A percentile compares a stretch with the other conserved stretches of the same genome.
These are phyloP conservation scores for Sporobolomyces phaffii DNA, from an alignment of 768 basidiomycete genomes.

Conservation along the genomic window DNA sequence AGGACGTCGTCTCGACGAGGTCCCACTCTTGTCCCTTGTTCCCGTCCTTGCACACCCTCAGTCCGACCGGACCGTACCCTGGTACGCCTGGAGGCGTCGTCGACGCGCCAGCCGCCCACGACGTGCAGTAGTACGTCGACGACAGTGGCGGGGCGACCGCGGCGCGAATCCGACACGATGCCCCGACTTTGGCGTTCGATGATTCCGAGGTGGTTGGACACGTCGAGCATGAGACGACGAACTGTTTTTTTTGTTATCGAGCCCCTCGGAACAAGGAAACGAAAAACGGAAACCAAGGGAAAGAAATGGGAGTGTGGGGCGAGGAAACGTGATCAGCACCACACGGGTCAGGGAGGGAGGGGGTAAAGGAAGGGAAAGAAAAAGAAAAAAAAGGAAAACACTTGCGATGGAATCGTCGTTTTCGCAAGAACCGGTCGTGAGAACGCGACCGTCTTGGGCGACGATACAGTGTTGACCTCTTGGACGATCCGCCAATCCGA, in stretches of 20 bases:
- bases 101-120: background rate
- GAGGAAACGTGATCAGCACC: too few relatives aligned
- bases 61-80: background rate
- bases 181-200: background rate
- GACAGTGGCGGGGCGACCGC: background rate
- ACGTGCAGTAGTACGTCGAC: background rate
- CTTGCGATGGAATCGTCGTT: constrained; percentile 1
- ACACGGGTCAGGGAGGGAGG: too few relatives aligned
- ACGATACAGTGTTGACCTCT: constrained; percentile 4
- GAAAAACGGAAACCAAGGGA: too few relatives aligned
- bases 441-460: background rate
- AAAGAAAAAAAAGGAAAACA: background rate
- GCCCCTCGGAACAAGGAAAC: too few relatives aligned
- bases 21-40: background rate
- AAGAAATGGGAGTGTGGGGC: too few relatives aligned
- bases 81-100: background rate
- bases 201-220: background rate
- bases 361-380: too few relatives aligned
- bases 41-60: background rate
- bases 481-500: background rate
- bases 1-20: background rate
- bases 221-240: background rate
- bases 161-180: constrained; percentile 1
- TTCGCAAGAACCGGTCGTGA: constrained; percentile 8
- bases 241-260: background rate